Evolutionary conservation across 495 filamentous ascomycete species (phyloP), one percentile per base, ranked within the genome.

Genomic region (Apiosordaria backusii): DNA sequence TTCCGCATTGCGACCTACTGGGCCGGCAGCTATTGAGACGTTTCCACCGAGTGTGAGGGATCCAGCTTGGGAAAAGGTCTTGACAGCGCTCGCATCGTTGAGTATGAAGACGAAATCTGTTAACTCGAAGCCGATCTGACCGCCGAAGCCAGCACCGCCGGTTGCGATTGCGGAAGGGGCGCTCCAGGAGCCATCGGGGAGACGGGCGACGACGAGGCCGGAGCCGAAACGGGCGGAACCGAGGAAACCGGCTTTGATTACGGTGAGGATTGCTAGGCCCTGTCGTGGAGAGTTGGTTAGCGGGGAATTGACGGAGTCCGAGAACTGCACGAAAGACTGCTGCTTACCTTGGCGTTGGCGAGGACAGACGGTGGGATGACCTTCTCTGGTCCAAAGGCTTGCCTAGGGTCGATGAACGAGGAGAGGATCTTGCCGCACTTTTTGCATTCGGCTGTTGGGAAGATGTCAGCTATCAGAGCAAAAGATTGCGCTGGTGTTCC

Each of bases 51-150:
- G 84, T 61, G 95, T 97, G 50, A 99, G 79, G 19, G 88, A 92
- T 18, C 96, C 95, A 61, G 88, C 85, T 77, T 98, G 94, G 3
- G 95, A 93, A 77, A 98, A 98, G 45, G 95, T 95, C 75, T 90
- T 91, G 52, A 99, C 95, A 24, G 95, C 95, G 52, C 85, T 87
- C 52, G 88, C 84, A 74, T 99, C 95, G 77, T 99, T 99, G 60
- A 99, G 87, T 66, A 98, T 97, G 82, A 99, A 98, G 71, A 99
- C 96, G 75, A 99, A 98, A 75, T 99, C 95, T 53, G 96, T 98
- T 66, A 99, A 81, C 77, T 99, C 95, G 81, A 97, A 94, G 29
- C 95, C 95, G 73, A 99, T 96, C 76, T 99, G 95, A 22, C 95
- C 94, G 70, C 95, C 95, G 69, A 98, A 93, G 25, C 95, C 95